Base-by-base conservation (phyloP, 2,329 filamentous ascomycete species). In the Boeremia exigua region DNA sequence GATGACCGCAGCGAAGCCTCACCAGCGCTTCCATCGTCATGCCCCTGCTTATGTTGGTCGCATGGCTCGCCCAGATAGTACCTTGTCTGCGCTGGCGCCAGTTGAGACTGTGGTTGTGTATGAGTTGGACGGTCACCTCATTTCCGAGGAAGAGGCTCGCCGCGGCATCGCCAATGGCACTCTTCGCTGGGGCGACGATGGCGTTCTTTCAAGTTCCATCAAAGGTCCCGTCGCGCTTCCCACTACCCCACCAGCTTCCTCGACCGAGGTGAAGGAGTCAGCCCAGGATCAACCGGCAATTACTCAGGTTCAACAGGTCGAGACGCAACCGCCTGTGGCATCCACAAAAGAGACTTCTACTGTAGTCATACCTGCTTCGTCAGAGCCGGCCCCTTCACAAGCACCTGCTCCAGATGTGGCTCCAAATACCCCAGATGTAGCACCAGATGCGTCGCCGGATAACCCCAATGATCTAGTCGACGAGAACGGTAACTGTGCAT, bases 101-200 rank as follows among this genome's bases (percentile, higher is more conserved):
- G 82, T 87, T 46, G 79, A 83, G 29, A 87, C 86, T 47, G 84
- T 87, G 64, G 85, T 88, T 52, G 83, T 88, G 53, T 97, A 93
- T 78, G 82, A 88, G 72, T 79, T 93, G 49, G 85, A 89, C 58
- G 88, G 88, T 58, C 66, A 86, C 69, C 60, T 79, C 30, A 82
- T 96, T 64, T 79, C 81, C 48, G 77, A 83, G 57, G 76, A 83
- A 0, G 84, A 92, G 57, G 92, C 92, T 49, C 83, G 88, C 78
- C 73, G 84, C 51, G 91, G 92, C 61, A 82, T 98, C 65, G 78
- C 83, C 54, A 84, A 88, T 59, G 90, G 92, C 48, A 83, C 85
- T 42, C 72, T 86, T 40, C 75, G 81, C 57, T 95, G 86, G 79
- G 81, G 88, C 42, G 79, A 90, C 44, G 79, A 89, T 40, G 84